Evolutionary conservation across 2,329 filamentous ascomycete genomes (phyloP), one percentile per base, ranked within the genome.

Genomic region (Scedosporium dehoogii): DNA sequence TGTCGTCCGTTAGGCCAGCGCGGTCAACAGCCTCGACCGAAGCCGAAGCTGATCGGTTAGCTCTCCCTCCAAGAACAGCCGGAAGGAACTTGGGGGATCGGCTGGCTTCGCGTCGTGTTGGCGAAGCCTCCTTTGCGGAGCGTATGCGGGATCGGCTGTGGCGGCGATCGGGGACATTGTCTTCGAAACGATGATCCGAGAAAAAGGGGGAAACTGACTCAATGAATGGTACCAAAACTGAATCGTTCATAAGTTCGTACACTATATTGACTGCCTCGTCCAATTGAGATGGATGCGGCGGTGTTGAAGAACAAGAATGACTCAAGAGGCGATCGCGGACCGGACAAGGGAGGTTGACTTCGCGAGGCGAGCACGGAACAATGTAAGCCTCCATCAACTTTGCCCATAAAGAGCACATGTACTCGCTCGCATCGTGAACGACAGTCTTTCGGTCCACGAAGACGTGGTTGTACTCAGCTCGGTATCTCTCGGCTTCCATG

Each of bases 211-310:
- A 56, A 12, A 83, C 75, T 0, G 82, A 83, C 65, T 96, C 93
- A 61, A 97, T 81, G 71, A 97, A 99, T 0, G 93, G 92, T 0
- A 96, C 87, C 60, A 97, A 80, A 0, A 97, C 90, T 3, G 92
- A 97, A 72, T 97, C 94, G 69, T 96, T 96, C 92, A 99, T 97
- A 62, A 99, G 79, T 68, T 97, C 94, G 73, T 93, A 92, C 48
- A 97, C 90, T 65, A 96, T 96, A 65, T 84, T 83, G 25, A 96
- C 89, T 21, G 94, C 92, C 59, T 90, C 84, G 64, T 96, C 89
- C 16, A 99, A 79, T 62, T 86, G 84, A 48, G 87, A 84, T 1
- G 94, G 92, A 63, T 85, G 77, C 4, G 88, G 88, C 6, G 93
- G 91, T 0, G 80, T 77, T 1, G 78, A 74, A 14, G 81, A 75